These are phyloP conservation scores for Asclepias syriaca DNA, from an alignment of 257 asterid species.

Conservation along the genomic window DNA sequence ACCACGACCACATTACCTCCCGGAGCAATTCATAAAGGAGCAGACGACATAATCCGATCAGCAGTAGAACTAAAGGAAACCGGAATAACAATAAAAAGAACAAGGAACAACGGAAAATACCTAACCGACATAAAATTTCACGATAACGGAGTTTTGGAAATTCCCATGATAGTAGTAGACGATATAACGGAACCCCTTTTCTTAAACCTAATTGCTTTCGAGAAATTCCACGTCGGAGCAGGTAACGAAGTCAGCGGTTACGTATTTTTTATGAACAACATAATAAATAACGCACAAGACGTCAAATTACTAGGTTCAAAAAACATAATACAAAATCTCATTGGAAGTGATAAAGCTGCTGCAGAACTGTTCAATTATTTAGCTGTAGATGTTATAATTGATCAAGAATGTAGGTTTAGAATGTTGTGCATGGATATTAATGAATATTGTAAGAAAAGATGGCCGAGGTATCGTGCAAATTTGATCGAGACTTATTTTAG, in stretches of 20 bases:
- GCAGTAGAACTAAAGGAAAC: constrained; percentile 54
- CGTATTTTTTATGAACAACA: constrained; percentile 53
- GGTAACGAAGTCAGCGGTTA: constrained; percentile 51
- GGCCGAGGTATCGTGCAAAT: constrained; percentile 51
- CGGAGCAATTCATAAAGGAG: background rate
- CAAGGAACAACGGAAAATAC: constrained; percentile 21
- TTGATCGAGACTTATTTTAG: constrained; percentile 50
- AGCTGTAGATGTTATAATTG: constrained; percentile 44
- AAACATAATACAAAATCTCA: constrained; percentile 37
- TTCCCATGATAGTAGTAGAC: constrained; percentile 40
- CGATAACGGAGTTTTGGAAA: constrained; percentile 29
- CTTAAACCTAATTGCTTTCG: constrained; percentile 55
- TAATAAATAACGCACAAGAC: constrained; percentile 41
- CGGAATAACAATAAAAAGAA: constrained; percentile 33
- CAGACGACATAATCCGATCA: constrained; percentile 35
- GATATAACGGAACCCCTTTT: constrained; percentile 43
- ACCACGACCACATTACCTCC: too few relatives aligned
- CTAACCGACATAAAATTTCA: constrained; percentile 46
- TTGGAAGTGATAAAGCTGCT: constrained; percentile 50
- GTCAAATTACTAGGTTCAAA: constrained; percentile 38
- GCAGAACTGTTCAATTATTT: constrained; percentile 47
- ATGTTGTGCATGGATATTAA: constrained; percentile 28
- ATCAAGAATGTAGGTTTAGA: constrained; percentile 33
- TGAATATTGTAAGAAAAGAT: constrained; percentile 36
- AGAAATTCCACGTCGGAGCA: constrained; percentile 44